Evolutionary conservation across 2,329 filamentous ascomycete genomes (phyloP), one percentile per base, ranked within the genome.

Genomic region (Fusarium sp.): DNA sequence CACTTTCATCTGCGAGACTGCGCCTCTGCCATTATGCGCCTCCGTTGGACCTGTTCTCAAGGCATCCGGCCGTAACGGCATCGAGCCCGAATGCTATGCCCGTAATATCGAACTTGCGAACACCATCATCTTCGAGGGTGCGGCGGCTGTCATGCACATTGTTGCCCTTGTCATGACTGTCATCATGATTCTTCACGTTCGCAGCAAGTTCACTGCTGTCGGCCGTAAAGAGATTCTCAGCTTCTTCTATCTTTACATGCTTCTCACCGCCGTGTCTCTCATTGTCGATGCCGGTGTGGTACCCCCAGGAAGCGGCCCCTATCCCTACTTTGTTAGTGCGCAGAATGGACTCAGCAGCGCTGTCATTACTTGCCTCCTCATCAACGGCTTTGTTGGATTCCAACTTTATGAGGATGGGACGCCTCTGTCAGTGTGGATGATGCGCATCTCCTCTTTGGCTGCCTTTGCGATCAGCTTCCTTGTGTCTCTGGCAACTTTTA

Each of bases 361-460:
- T 1, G 84, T 96, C 26, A 90, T 95, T 74, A 94, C 92, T 25
- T 96, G 91, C 75, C 82, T 99, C 53, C 81, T 98, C 70, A 93
- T 99, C 81, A 98, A 98, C 76, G 95, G 95, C 39, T 99, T 99
- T 73, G 94, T 99, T 50, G 95, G 95, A 31, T 99, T 99, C 78
- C 95, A 98, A 78, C 83, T 99, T 11, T 99, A 99, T 76, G 95
- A 99, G 78, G 95, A 99, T 72, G 95, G 95, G 46, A 99, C 95
- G 2, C 89, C 90, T 2, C 81, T 98, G 36, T 97, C 93, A 0
- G 89, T 99, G 39, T 99, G 95, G 95, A 87, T 97, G 69, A 81
- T 99, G 61, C 89, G 94, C 49, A 79, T 91, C 28, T 88, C 87
- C 74, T 96, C 92, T 2, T 78, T 90, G 13, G 85, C 83, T 63